phyloP scores from a whole-genome alignment of 2,329 filamentous ascomycete species.

The Magnaporthiopsis incrustans region DNA sequence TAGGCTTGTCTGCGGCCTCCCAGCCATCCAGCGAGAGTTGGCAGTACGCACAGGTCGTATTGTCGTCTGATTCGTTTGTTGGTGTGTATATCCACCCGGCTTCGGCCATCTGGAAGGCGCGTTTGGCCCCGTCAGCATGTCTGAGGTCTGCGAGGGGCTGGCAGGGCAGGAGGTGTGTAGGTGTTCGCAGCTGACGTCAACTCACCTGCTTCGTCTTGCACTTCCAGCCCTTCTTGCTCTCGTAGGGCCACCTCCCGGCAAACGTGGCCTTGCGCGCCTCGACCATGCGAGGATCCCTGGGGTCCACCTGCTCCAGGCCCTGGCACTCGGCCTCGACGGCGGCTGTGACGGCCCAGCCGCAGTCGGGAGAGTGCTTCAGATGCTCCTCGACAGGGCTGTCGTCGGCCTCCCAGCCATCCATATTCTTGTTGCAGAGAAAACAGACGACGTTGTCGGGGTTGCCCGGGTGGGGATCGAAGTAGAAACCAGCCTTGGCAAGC shows the following conservation, averaged over 20 bases:
- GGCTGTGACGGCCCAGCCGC: constrained; percentile 76
- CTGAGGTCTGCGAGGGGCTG: too few species aligned
- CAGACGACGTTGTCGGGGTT: constrained; percentile 85
- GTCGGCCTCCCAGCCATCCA: constrained; percentile 86
- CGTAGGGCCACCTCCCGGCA: constrained; percentile 78
- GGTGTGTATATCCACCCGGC: constrained; percentile 94
- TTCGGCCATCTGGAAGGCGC: constrained; percentile 62
- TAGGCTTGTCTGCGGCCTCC: constrained; percentile 86
- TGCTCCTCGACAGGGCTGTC: constrained; percentile 84
- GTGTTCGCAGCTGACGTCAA: background rate
- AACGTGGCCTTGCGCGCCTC: constrained; percentile 80
- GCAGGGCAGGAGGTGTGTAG: background rate
- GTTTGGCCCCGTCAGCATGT: background rate
- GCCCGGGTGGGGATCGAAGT: constrained; percentile 66
- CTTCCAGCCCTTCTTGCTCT: constrained; percentile 78
- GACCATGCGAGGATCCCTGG: constrained; percentile 60
- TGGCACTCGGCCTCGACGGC: constrained; percentile 53
- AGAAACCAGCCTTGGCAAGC: constrained; percentile 89
- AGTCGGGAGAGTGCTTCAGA: constrained; percentile 70
- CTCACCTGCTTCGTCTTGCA: constrained; percentile 80
- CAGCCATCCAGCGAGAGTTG: constrained; percentile 84
- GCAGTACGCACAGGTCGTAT: constrained; percentile 88
- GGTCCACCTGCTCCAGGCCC: constrained; percentile 63
- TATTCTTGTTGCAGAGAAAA: constrained; percentile 73
- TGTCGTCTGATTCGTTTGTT: constrained; percentile 73